Evolutionary conservation across 1,284 basidiomycete genomes (phyloP).

Genomic region (Violaceomyces palustris): DNA sequence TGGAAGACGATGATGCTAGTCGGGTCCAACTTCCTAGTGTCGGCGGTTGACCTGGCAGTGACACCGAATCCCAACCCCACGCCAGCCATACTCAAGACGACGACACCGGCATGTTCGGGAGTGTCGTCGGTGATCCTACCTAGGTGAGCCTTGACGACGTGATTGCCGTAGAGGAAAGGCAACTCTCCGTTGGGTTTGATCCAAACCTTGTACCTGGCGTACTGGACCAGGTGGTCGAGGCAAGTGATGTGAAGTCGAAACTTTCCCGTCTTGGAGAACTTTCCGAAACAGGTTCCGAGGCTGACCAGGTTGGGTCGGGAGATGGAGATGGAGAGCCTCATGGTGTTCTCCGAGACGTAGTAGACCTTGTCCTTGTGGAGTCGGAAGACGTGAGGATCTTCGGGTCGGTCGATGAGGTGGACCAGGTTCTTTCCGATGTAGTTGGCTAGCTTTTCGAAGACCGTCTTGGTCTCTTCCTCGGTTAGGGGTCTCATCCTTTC

Average conservation of each 20-base stretch:
- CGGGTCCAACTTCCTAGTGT: conserved; percentile 96
- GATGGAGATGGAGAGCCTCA: conserved; percentile 86
- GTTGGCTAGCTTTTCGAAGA: conserved; percentile 85
- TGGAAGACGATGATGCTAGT: conserved; percentile 97
- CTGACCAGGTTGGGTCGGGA: conserved; percentile 87
- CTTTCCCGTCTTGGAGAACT: conserved; percentile 94
- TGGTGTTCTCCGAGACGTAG: conserved; percentile 57
- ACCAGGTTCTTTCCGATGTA: conserved; percentile 89
- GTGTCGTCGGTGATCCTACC: conserved; percentile 99
- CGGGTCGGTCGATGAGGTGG: conserved; percentile 54
- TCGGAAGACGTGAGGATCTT: conserved; percentile 52
- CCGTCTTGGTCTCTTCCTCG: conserved; percentile 56
- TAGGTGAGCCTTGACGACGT: conserved; percentile 95
- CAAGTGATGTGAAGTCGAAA: conserved; percentile 95
- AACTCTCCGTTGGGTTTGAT: conserved; percentile 99
- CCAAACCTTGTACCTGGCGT: conserved; percentile 99
- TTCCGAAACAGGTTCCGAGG: conserved; percentile 93
- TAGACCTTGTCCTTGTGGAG: conserved; percentile 52
- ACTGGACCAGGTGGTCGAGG: conserved; percentile 88
- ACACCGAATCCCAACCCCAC: conserved; percentile 92
- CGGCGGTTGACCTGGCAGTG: conserved; percentile 88
- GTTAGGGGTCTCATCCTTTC: conserved; percentile 53
- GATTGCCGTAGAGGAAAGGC: conserved; percentile 98
- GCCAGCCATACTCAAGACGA: conserved; percentile 92
- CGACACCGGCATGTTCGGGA: conserved; percentile 96